Evolutionary conservation across 129 eudicot genomes (phyloP).

Genomic region (Centrapalus pauciflorus): DNA sequence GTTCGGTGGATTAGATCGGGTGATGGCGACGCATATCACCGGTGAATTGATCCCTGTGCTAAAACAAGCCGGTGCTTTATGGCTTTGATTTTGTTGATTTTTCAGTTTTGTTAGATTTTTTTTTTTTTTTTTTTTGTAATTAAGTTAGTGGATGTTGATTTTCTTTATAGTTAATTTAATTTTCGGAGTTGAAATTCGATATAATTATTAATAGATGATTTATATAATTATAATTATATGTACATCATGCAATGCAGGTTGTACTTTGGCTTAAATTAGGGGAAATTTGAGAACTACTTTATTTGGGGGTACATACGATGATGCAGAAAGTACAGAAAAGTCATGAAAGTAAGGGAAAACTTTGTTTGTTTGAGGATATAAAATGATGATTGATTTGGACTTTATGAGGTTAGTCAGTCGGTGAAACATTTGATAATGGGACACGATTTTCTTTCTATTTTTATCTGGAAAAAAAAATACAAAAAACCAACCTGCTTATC

Average conservation of each 20-base stretch:
- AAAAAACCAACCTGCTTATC: too few relatives aligned
- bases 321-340: too few relatives aligned
- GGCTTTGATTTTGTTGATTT: slow-evolving; percentile 41
- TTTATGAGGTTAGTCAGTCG: too few relatives aligned
- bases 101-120: not conserved
- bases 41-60: slow-evolving; percentile 68
- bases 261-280: not conserved
- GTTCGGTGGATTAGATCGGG: slow-evolving; percentile 73
- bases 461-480: too few relatives aligned
- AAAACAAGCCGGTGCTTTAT: slow-evolving; percentile 72
- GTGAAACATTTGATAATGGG: too few relatives aligned
- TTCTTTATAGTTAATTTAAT: not conserved
- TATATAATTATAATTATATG: too few relatives aligned
- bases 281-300: too few relatives aligned
- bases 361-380: too few relatives aligned
- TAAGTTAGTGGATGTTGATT: slow-evolving; percentile 12
- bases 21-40: slow-evolving; percentile 69
- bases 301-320: too few relatives aligned
- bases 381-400: too few relatives aligned
- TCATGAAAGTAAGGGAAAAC: too few relatives aligned
- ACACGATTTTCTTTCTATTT: too few relatives aligned
- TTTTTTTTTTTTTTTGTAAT: not conserved
- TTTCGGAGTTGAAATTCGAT: not conserved
- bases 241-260: not conserved
- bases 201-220: not conserved